These are phyloP conservation scores for Cyathus pygmaeus DNA, from an alignment of 1,284 basidiomycete genomes.

Conservation along the genomic window DNA sequence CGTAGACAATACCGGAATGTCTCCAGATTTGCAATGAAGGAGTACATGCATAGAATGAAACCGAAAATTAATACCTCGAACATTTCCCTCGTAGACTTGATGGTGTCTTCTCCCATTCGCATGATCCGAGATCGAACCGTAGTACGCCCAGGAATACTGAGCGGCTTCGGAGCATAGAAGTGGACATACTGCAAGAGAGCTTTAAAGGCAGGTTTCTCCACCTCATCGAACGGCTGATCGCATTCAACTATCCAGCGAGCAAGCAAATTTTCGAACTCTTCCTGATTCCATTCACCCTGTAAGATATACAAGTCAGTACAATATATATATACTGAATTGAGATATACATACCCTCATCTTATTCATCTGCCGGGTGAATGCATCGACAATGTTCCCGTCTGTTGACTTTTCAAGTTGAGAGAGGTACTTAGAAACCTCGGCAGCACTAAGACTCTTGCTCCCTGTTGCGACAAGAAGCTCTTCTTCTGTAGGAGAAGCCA, in stretches of 20 bases:
- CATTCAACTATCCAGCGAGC: conserved; percentile 17
- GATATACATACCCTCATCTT: background rate
- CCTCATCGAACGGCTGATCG: conserved; percentile 23
- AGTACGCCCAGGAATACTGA: conserved; percentile 17
- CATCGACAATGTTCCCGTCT: conserved; percentile 1
- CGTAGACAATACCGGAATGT: too few relatives aligned
- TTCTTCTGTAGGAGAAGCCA: conserved; percentile 3
- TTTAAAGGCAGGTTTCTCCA: conserved; percentile 15
- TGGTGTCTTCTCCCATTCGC: conserved; percentile 25
- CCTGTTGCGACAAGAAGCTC: conserved; percentile 18
- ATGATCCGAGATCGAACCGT: conserved; percentile 22
- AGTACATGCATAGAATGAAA: too few relatives aligned
- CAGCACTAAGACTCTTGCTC: background rate
- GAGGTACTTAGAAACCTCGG: background rate
- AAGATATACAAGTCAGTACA: background rate
- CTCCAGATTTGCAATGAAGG: too few relatives aligned
- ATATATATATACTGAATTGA: background rate
- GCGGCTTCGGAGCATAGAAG: background rate
- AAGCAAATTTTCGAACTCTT: conserved; percentile 6
- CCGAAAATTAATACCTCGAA: conserved; percentile 31
- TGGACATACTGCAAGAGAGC: conserved; percentile 15
- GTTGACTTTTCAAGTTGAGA: background rate
- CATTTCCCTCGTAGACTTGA: conserved; percentile 23
- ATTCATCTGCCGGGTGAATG: background rate
- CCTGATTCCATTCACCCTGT: conserved; percentile 9